phyloP scores from a whole-genome alignment of 257 asterid species.

The Jacaranda mimosifolia region DNA sequence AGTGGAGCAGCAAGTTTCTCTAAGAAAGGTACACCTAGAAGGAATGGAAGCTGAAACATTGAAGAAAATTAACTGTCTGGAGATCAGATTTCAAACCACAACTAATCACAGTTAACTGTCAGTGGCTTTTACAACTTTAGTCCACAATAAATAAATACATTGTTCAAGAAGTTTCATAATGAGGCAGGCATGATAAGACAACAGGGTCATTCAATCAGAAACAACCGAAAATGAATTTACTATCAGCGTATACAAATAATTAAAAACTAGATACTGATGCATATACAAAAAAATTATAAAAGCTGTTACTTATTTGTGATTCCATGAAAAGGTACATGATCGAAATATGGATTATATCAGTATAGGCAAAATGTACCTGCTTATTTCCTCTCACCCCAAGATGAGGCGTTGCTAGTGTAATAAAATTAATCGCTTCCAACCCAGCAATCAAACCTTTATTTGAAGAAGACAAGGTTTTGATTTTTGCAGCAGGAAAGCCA shows the following conservation, averaged over 20 bases:
- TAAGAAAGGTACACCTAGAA: conserved; percentile 79
- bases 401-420: conserved; percentile 97
- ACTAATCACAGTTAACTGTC: neutral
- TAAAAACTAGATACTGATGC: neutral
- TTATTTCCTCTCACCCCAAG: conserved; percentile 95
- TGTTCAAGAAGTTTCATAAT: too few relatives aligned
- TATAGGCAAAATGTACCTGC: conserved; percentile 61
- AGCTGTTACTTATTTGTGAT: neutral
- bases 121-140: neutral
- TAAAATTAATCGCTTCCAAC: conserved; percentile 86
- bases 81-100: conserved; percentile 44
- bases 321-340: neutral
- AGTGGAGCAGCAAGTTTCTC: conserved; percentile 96
- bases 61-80: conserved; percentile 53
- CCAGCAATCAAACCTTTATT: conserved; percentile 79
- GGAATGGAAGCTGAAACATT: conserved; percentile 85
- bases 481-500: conserved; percentile 38
- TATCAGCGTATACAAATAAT: neutral
- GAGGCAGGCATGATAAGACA: too few relatives aligned
- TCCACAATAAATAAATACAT: neutral
- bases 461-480: conserved; percentile 47
- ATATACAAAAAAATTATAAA: neutral
- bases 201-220: too few relatives aligned
- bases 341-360: conserved; percentile 2
- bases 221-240: neutral